Evolutionary conservation across 139 green algal genomes (phyloP).

Genomic region (Chlamydomonas schloesseri): DNA sequence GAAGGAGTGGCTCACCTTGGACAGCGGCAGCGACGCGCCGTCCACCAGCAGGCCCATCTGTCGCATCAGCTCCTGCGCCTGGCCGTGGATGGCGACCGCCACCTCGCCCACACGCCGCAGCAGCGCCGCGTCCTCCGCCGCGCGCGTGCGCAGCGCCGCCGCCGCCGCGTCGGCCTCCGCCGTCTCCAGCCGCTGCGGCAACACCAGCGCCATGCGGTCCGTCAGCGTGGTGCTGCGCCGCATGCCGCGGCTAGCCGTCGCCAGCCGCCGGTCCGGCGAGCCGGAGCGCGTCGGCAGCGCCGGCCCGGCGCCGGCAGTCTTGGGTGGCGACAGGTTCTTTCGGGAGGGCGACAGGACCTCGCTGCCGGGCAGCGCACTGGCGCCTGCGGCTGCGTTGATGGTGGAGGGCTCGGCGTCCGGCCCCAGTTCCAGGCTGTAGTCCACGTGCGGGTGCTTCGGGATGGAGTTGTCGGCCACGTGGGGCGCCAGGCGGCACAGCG

Average conservation of each 20-base stretch:
- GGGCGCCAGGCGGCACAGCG: neutral
- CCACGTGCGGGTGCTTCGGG: neutral
- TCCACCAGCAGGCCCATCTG: conserved; percentile 41
- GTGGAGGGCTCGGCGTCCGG: too few species aligned
- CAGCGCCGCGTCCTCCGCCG: conserved; percentile 22
- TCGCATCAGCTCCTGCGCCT: conserved; percentile 48
- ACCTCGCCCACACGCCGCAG: conserved; percentile 31
- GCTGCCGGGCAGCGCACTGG: too few species aligned
- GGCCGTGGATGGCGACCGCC: conserved; percentile 32
- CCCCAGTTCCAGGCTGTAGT: too few species aligned
- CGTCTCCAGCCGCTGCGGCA: neutral
- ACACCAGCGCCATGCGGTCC: conserved; percentile 14
- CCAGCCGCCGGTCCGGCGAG: neutral
- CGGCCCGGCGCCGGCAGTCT: too few species aligned
- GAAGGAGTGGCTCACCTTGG: neutral
- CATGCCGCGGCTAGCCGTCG: neutral
- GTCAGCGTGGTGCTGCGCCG: conserved; percentile 6
- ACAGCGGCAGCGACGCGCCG: conserved; percentile 2
- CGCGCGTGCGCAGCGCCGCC: neutral
- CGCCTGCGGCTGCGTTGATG: too few species aligned
- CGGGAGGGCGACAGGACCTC: too few species aligned
- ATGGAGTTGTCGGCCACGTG: conserved; percentile 39
- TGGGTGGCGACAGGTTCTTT: too few species aligned
- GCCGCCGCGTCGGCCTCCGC: neutral
- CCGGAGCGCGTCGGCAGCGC: neutral